Conservation (phyloP, 495 filamentous ascomycete species). For the Aspergillus heteromorphus region DNA sequence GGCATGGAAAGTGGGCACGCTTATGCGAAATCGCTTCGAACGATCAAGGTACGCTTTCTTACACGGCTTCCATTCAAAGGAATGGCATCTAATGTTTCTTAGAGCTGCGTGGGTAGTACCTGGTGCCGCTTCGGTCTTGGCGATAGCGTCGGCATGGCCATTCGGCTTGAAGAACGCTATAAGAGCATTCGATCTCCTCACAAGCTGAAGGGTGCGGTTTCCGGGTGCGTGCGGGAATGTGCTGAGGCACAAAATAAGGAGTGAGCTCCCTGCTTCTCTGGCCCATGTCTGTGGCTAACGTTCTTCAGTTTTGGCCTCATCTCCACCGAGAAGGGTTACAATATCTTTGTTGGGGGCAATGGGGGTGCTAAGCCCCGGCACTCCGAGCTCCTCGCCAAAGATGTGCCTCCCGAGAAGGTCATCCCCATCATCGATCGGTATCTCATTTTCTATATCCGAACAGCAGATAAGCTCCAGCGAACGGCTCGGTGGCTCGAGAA, state of each 20-base stretch:
- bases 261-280: slow-evolving; percentile 35
- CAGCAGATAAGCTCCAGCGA: slow-evolving; percentile 89
- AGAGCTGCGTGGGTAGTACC: slow-evolving; percentile 86
- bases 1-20: slow-evolving; percentile 97
- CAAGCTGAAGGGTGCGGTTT: slow-evolving; percentile 92
- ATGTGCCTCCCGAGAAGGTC: slow-evolving; percentile 81
- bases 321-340: slow-evolving; percentile 92
- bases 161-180: slow-evolving; percentile 87
- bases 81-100: background rate
- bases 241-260: slow-evolving; percentile 96
- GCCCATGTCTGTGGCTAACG: slow-evolving; percentile 13
- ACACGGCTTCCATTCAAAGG: background rate
- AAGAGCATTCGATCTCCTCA: slow-evolving; percentile 88
- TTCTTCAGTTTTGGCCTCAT: slow-evolving; percentile 78
- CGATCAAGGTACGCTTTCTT: slow-evolving; percentile 60
- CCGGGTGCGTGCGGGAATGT: slow-evolving; percentile 89
- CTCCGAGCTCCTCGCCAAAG: slow-evolving; percentile 82
- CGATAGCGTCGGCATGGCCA: slow-evolving; percentile 96
- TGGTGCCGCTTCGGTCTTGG: slow-evolving; percentile 94
- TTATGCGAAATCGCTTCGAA: slow-evolving; percentile 87
- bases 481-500: slow-evolving; percentile 91
- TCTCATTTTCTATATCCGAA: slow-evolving; percentile 94
- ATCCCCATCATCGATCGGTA: slow-evolving; percentile 87
- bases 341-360: slow-evolving; percentile 90
- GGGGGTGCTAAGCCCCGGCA: slow-evolving; percentile 86